Base-by-base conservation (phyloP, 2,329 filamentous ascomycete species). In the Amylocarpus encephaloides region DNA sequence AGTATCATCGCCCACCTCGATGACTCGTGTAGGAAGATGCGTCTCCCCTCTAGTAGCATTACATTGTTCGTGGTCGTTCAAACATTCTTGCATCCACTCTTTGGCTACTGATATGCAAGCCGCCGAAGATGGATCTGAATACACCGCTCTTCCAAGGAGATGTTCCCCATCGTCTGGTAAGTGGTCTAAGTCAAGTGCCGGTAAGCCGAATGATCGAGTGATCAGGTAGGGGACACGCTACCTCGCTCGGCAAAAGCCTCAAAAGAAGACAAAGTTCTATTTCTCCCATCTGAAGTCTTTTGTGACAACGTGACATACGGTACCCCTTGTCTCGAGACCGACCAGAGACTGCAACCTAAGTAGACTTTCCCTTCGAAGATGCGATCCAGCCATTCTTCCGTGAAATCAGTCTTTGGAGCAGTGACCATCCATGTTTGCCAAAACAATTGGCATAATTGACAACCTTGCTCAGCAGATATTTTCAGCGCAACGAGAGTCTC, bases 211-310 rank as follows among this genome's bases (percentile, higher is more conserved):
- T 29, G 6, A 6, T 9, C 41, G 13, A 15, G 32, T 12, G 11
- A 43, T 11, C 7, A 22, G 13, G 33, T n/a, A 6, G 29, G 15
- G 29, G 42, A 18, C n/a, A n/a, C n/a, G n/a, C n/a, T 50, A 49
- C 55, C 55, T 51, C 55, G 48, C 34, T 54, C 49, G 35, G 51
- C 48, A 46, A 58, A 58, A 10, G 53, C 46, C 19, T 58, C 55
- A 30, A 58, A 54, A 7, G 53, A 52, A 19, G 46, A 53, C 6
- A 58, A 32, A 6, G 51, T 54, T 26, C 55, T 39, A 40, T 18
- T 43, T 2, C 12, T 46, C 13, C 53, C 44, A 34, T 19, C 43
- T 16, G 16, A 9, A 1, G 46, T 32, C 33, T 50, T 42, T 30
- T 58, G 55, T 29, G 35, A 35, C 12, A 58, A 16, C 22, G 42